These are phyloP conservation scores for Neurospora sp. DNA, from an alignment of 495 filamentous ascomycete genomes.

Conservation along the genomic window DNA sequence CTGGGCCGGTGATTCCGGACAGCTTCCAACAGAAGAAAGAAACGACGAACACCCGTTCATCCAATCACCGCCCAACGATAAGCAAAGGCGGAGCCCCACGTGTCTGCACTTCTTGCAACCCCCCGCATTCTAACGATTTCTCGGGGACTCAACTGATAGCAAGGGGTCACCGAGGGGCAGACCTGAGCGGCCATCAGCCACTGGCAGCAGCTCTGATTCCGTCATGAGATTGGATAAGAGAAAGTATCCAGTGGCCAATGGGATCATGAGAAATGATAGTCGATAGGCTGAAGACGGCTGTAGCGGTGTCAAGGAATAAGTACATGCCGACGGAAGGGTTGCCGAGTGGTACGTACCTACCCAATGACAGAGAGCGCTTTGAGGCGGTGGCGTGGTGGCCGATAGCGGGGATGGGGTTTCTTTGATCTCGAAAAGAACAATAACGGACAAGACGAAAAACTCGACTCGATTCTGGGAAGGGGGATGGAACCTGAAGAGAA, in stretches of 20 bases:
- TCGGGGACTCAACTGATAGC: background rate
- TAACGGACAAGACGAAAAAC: background rate
- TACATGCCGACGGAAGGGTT: background rate
- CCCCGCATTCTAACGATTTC: background rate
- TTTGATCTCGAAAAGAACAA: background rate
- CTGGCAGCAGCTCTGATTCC: background rate
- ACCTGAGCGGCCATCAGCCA: background rate
- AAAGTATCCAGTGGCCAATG: background rate
- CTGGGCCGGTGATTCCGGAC: background rate
- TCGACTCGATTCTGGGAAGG: background rate
- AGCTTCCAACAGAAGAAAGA: background rate
- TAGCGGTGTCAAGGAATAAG: background rate
- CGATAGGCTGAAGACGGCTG: background rate
- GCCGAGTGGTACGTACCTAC: no score
- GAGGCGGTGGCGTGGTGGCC: background rate
- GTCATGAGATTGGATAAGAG: background rate
- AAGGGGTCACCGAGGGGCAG: background rate
- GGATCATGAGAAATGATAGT: background rate
- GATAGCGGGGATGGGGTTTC: background rate
- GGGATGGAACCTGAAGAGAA: background rate
- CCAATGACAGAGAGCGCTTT: no score
- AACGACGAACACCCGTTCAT: background rate
- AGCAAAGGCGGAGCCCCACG: background rate
- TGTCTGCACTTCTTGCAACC: background rate
- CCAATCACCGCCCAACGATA: background rate